Evolutionary conservation across 176 grass and related monocot species (phyloP).

Genomic region (Musa acuminata): DNA sequence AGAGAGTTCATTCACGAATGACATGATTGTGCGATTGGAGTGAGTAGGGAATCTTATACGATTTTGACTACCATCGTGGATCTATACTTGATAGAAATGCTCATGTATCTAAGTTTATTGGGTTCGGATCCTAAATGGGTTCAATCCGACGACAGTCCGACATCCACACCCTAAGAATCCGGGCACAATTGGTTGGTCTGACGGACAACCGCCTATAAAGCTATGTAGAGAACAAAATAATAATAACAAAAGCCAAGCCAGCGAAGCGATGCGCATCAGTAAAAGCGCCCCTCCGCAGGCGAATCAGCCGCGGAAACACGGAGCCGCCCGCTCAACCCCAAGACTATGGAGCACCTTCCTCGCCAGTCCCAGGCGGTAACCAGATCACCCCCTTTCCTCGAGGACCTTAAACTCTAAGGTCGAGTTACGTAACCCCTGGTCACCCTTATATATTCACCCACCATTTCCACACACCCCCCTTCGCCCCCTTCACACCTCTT

Average conservation of each 20-base stretch:
- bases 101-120: no score
- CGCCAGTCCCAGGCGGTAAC: slow-evolving; percentile 7
- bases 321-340: slow-evolving; percentile 77
- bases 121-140: no score
- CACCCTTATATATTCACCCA: slow-evolving; percentile 48
- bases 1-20: no score
- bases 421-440: slow-evolving; percentile 16
- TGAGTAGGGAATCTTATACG: no score
- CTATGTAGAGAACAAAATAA: not conserved
- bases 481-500: not conserved
- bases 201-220: no score
- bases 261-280: not conserved
- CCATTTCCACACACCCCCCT: no score
- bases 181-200: no score
- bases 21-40: no score
- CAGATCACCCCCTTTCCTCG: slow-evolving; percentile 1
- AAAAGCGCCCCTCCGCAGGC: not conserved
- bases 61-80: no score
- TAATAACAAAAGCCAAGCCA: not conserved
- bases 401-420: not conserved
- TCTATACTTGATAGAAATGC: no score
- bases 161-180: no score
- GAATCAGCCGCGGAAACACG: slow-evolving; percentile 91
- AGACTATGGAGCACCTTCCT: slow-evolving; percentile 43
- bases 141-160: no score